Percentiles rank a stretch among this genome's conserved stretches.
Evolutionary conservation across 2,329 filamentous ascomycete genomes (phyloP).

Genomic region (Apiospora koreana): DNA sequence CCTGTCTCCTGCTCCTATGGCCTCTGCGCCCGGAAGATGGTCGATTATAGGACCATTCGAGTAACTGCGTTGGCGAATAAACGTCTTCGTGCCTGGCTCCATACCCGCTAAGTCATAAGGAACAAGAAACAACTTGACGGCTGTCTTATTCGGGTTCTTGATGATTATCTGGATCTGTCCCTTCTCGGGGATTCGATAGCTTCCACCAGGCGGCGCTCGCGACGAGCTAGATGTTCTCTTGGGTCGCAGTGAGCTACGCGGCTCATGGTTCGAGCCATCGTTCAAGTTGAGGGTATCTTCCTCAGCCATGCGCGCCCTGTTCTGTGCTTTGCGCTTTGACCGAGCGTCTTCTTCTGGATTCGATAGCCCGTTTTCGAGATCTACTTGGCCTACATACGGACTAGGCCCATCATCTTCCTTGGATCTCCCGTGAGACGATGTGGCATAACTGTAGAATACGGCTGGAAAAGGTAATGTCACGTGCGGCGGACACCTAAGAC

Average conservation of each 20-base stretch:
- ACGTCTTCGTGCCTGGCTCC: conserved; percentile 93
- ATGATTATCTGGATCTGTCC: conserved; percentile 96
- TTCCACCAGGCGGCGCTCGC: conserved; percentile 78
- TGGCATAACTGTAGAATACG: conserved; percentile 92
- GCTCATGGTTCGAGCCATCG: conserved; percentile 32
- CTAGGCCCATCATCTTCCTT: conserved; percentile 84
- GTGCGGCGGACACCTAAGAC: conserved; percentile 82
- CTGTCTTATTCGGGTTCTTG: conserved; percentile 98
- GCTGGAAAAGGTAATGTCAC: conserved; percentile 90
- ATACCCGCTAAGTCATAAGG: conserved; percentile 92
- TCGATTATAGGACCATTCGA: conserved; percentile 85
- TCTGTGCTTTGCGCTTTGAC: conserved; percentile 50
- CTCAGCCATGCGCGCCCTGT: conserved; percentile 37
- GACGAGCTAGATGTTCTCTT: conserved; percentile 61
- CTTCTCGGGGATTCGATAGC: conserved; percentile 90
- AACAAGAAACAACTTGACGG: conserved; percentile 91
- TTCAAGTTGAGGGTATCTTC: conserved; percentile 26
- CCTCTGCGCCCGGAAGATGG: conserved; percentile 43
- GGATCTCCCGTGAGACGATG: conserved; percentile 61
- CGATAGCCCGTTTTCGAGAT: conserved; percentile 78
- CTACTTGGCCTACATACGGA: conserved; percentile 91
- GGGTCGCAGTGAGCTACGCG: conserved; percentile 31
- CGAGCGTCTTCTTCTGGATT: conserved; percentile 50
- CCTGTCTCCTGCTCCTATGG: conserved; percentile 44
- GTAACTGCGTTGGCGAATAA: conserved; percentile 91